Conservation (phyloP, 2,329 filamentous ascomycete species). For the Fusarium dlaminii region DNA sequence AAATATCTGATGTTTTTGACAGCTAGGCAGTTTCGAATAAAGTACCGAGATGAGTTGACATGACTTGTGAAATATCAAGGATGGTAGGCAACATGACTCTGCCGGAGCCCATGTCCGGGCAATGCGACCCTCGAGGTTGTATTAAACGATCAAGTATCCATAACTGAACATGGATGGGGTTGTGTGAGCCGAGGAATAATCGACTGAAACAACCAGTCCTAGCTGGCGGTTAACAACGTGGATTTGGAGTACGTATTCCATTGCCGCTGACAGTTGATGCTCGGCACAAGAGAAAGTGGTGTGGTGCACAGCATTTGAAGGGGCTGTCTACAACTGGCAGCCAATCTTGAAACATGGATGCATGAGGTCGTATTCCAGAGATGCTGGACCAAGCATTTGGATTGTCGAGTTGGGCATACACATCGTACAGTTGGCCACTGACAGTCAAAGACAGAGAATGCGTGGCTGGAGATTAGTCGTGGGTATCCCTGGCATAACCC, state of each 20-base stretch:
- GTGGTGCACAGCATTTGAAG: conserved; percentile 3
- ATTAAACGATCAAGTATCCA: conserved; percentile 3
- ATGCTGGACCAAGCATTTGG: conserved; percentile 11
- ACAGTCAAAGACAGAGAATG: neutral
- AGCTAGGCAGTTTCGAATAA: neutral
- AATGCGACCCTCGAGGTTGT: conserved; percentile 16
- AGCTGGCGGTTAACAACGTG: conserved; percentile 1
- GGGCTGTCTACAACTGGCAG: neutral
- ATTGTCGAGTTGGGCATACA: conserved; percentile 21
- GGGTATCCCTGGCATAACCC: conserved; percentile 20
- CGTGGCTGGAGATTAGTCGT: conserved; percentile 19
- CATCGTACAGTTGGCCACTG: neutral
- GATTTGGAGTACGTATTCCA: neutral
- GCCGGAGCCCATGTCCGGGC: conserved; percentile 10
- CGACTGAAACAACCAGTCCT: conserved; percentile 23
- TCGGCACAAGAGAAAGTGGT: neutral
- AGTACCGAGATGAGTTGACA: neutral
- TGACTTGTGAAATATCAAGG: conserved; percentile 4
- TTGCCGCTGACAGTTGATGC: neutral
- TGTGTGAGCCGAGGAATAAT: conserved; percentile 4
- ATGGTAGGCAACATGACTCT: conserved; percentile 15
- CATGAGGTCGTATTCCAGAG: conserved; percentile 8
- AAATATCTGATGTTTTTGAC: neutral
- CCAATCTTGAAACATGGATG: conserved; percentile 24
- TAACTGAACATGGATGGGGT: neutral